phyloP scores from a whole-genome alignment of 164 flowering plant genomes.

The Akebia trifoliata region DNA sequence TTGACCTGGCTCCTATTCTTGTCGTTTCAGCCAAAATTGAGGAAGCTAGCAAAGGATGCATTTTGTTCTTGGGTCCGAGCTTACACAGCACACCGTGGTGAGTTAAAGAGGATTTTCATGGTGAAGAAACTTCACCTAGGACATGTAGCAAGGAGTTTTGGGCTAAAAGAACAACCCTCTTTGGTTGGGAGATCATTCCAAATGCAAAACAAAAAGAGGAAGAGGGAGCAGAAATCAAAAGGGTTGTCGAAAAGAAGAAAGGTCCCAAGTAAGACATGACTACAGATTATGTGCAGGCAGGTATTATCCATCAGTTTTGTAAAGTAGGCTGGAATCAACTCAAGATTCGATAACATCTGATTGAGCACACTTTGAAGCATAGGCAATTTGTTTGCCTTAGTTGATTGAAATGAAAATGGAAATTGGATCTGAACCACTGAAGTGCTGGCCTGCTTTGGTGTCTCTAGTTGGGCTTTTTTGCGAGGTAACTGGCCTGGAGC shows the following conservation, averaged over 20 bases:
- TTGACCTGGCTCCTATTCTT: neutral
- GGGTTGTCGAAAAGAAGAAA: conserved; percentile 41
- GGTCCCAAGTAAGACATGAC: conserved; percentile 25
- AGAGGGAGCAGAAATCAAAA: conserved; percentile 45
- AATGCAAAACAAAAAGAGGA: conserved; percentile 64
- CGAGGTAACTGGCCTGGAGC: too few relatives aligned
- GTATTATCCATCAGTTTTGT: neutral
- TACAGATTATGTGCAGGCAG: neutral
- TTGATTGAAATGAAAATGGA: too few relatives aligned
- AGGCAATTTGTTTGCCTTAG: too few relatives aligned
- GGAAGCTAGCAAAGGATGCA: conserved; percentile 67
- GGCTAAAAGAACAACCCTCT: conserved; percentile 84
- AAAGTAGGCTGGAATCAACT: neutral
- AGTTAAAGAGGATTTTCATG: conserved; percentile 74
- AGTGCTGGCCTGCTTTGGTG: too few relatives aligned
- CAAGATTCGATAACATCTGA: neutral
- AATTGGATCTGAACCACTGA: too few relatives aligned
- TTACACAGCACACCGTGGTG: conserved; percentile 91
- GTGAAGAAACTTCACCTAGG: conserved; percentile 92
- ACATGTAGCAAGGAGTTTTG: conserved; percentile 89
- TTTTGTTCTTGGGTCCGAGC: conserved; percentile 95
- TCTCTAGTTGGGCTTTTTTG: too few relatives aligned
- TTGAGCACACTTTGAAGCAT: conserved; percentile 1
- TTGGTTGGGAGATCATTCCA: conserved; percentile 65
- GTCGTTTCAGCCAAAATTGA: conserved; percentile 44